Percentiles rank a stretch among this genome's conserved stretches.
These are phyloP conservation scores for Fusarium secorum DNA, from an alignment of 2,329 filamentous ascomycete genomes.

Conservation along the genomic window DNA sequence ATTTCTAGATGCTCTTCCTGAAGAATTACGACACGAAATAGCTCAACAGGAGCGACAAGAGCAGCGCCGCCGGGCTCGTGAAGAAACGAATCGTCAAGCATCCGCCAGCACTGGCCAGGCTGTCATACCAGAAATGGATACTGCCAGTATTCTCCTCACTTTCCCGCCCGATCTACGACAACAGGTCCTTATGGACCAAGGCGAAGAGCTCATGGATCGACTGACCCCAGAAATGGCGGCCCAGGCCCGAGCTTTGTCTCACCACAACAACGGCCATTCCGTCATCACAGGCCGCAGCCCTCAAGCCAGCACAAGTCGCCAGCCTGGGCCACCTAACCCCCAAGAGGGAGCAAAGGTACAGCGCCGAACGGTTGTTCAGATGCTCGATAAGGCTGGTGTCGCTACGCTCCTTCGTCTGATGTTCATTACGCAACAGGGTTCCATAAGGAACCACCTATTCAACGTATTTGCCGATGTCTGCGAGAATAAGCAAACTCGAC, in stretches of 20 bases:
- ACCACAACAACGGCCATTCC: conserved; percentile 47
- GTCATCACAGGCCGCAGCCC: conserved; percentile 44
- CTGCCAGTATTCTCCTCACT: conserved; percentile 90
- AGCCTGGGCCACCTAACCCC: conserved; percentile 48
- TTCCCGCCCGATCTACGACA: conserved; percentile 85
- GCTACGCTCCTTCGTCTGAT: conserved; percentile 97
- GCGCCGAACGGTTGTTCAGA: conserved; percentile 86
- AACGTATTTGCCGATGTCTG: conserved; percentile 90
- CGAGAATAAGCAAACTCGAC: conserved; percentile 93
- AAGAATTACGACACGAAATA: conserved; percentile 89
- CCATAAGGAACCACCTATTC: conserved; percentile 83
- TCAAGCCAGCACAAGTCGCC: conserved; percentile 34
- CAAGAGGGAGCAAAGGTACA: conserved; percentile 69
- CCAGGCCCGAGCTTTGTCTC: conserved; percentile 77
- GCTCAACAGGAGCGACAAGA: conserved; percentile 90
- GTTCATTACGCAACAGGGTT: conserved; percentile 94
- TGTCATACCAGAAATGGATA: conserved; percentile 79
- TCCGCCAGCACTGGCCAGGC: conserved; percentile 63
- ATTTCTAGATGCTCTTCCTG: conserved; percentile 90
- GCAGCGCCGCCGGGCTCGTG: conserved; percentile 85
- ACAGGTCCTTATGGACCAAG: conserved; percentile 89
- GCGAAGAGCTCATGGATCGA: conserved; percentile 83
- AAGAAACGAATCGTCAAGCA: conserved; percentile 76
- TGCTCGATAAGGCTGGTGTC: conserved; percentile 95
- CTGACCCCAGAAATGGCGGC: conserved; percentile 86